Conservation (phyloP, 352 stramenopile species). For the Globisporangium takayamanum region DNA sequence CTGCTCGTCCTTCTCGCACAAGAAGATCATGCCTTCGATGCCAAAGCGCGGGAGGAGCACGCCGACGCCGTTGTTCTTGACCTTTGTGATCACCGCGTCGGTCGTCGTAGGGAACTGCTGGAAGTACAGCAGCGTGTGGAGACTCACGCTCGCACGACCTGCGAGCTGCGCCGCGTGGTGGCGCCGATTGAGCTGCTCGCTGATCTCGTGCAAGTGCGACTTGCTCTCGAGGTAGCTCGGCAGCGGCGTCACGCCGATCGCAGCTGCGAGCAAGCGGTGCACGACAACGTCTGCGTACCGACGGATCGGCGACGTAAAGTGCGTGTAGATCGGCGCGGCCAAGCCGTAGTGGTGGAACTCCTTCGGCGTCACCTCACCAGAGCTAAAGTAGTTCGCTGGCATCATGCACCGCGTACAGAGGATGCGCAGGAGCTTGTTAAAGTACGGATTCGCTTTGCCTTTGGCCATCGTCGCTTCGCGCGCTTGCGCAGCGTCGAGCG, state of each 20-base stretch:
- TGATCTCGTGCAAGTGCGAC: slow-evolving; percentile 92
- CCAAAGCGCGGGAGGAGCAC: slow-evolving; percentile 98
- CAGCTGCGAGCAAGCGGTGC: slow-evolving; percentile 95
- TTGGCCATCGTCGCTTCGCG: slow-evolving; percentile 17
- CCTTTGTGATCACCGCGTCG: slow-evolving; percentile 93
- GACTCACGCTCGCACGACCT: slow-evolving; percentile 92
- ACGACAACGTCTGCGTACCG: slow-evolving; percentile 98
- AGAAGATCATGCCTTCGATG: slow-evolving; percentile 95
- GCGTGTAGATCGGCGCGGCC: slow-evolving; percentile 97
- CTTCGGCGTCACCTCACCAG: slow-evolving; percentile 90
- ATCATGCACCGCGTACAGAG: slow-evolving; percentile 98
- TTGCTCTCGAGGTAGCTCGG: slow-evolving; percentile 93
- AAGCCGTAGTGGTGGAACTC: slow-evolving; percentile 99
- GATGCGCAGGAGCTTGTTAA: slow-evolving; percentile 98
- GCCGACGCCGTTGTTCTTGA: slow-evolving; percentile 92
- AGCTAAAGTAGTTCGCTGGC: slow-evolving; percentile 98
- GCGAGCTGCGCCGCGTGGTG: slow-evolving; percentile 96
- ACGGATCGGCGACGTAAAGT: slow-evolving; percentile 99
- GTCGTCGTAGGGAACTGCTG: slow-evolving; percentile 70
- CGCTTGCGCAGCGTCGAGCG: slow-evolving; percentile 72
- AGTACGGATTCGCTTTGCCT: slow-evolving; percentile 86
- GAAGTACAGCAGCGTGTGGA: slow-evolving; percentile 99
- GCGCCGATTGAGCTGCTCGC: slow-evolving; percentile 96
- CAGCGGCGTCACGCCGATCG: slow-evolving; percentile 94
- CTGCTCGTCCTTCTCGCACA: slow-evolving; percentile 74